A percentile compares a stretch with the other conserved stretches of the same genome.
These are phyloP conservation scores for Podaxis pistillaris DNA, from an alignment of 768 basidiomycete genomes.

Conservation along the genomic window DNA sequence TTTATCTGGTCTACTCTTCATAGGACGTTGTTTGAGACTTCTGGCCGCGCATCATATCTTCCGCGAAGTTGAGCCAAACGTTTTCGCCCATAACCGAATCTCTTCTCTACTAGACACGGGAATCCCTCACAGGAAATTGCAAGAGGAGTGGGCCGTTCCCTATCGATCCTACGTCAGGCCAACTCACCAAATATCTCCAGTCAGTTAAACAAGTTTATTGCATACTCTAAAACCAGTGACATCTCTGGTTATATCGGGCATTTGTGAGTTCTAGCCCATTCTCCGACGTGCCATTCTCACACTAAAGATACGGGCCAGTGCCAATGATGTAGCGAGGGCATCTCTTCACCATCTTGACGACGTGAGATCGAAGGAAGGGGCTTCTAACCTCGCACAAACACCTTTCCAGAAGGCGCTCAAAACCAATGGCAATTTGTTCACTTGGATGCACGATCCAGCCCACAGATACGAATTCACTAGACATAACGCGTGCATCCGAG, in stretches of 20 bases:
- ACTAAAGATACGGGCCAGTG: neutral
- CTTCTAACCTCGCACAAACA: neutral
- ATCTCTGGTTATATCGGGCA: slow-evolving; percentile 10
- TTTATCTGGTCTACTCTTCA: neutral
- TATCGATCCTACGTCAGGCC: neutral
- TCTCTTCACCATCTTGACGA: slow-evolving; percentile 13
- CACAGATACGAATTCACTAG: slow-evolving; percentile 8
- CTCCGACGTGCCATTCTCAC: neutral
- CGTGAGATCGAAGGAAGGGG: neutral
- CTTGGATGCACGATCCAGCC: slow-evolving; percentile 11
- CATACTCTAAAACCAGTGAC: neutral
- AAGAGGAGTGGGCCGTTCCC: neutral
- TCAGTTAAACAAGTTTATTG: slow-evolving; percentile 5
- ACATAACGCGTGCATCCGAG: slow-evolving; percentile 12
- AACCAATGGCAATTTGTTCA: neutral
- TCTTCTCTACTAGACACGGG: slow-evolving; percentile 19
- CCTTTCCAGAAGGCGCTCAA: slow-evolving; percentile 10
- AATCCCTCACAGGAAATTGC: slow-evolving; percentile 1
- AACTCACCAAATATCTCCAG: neutral
- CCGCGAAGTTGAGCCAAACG: slow-evolving; percentile 23
- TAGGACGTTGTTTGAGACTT: slow-evolving; percentile 23
- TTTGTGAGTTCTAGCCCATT: slow-evolving; percentile 2
- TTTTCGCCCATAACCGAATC: slow-evolving; percentile 25
- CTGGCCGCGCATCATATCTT: slow-evolving; percentile 26
- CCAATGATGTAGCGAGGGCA: slow-evolving; percentile 5